Conservation (phyloP, 2,329 filamentous ascomycete species). For the Escovopsis weberi region DNA sequence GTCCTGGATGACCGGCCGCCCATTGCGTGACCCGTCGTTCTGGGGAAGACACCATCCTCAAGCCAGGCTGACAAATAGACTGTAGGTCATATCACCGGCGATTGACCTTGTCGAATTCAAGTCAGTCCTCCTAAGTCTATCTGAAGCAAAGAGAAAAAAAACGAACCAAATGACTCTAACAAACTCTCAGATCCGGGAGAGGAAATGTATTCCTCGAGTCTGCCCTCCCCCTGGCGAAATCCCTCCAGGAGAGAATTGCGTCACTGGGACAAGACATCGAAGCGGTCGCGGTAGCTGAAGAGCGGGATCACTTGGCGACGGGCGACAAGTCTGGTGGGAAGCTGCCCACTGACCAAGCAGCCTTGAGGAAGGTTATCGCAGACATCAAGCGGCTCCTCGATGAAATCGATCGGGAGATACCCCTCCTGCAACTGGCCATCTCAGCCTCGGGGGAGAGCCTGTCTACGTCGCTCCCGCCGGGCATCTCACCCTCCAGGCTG, state of each 20-base stretch:
- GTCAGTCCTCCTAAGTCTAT: conserved; percentile 25
- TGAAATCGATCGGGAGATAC: conserved; percentile 81
- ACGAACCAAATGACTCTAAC: conserved; percentile 1
- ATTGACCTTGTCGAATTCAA: conserved; percentile 90
- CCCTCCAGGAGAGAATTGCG: conserved; percentile 71
- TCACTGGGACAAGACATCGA: conserved; percentile 62
- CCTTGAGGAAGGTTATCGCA: conserved; percentile 54
- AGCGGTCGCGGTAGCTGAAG: conserved; percentile 49
- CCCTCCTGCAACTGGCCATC: conserved; percentile 83
- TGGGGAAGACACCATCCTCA: neutral
- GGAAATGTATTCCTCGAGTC: conserved; percentile 58
- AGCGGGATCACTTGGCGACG: conserved; percentile 27
- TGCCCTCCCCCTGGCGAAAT: conserved; percentile 68
- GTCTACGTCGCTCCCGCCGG: conserved; percentile 62
- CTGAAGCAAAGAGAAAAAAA: neutral
- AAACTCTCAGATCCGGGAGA: conserved; percentile 28
- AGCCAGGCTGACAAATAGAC: conserved; percentile 1
- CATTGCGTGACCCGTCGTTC: neutral
- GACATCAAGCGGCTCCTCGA: conserved; percentile 63
- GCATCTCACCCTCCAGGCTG: conserved; percentile 78
- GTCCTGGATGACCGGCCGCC: neutral
- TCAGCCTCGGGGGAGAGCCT: conserved; percentile 84
- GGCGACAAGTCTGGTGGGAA: conserved; percentile 26
- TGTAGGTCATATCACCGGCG: conserved; percentile 69
- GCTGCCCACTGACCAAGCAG: conserved; percentile 28